These are phyloP conservation scores for Plasmodium yoelii DNA, from an alignment of 169 alveolate genomes.

Conservation along the genomic window DNA sequence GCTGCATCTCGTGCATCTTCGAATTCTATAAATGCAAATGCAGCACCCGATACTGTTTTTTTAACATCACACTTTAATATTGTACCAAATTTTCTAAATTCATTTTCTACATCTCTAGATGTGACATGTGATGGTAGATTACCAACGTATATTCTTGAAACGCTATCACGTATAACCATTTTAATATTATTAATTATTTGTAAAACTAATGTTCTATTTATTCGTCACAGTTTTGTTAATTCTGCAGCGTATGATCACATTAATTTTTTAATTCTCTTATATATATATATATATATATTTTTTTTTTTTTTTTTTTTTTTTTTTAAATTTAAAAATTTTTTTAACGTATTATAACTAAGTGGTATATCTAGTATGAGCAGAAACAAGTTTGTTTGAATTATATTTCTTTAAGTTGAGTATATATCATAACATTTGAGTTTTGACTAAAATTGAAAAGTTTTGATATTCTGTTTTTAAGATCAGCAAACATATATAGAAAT, in stretches of 20 bases:
- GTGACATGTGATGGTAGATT: slow-evolving; percentile 86
- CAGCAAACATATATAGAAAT: no score
- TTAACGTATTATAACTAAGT: no score
- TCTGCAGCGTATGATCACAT: no score
- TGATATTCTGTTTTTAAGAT: no score
- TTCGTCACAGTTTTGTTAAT: no score
- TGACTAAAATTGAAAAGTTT: no score
- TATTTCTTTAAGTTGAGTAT: no score
- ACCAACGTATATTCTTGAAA: slow-evolving; percentile 87
- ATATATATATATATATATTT: slow-evolving; percentile 1
- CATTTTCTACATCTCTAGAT: slow-evolving; percentile 87
- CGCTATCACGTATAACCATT: slow-evolving; percentile 77
- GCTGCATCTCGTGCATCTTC: slow-evolving; percentile 90
- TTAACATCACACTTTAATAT: slow-evolving; percentile 84
- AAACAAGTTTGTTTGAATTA: no score
- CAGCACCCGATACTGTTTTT: slow-evolving; percentile 84
- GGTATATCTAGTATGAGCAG: no score
- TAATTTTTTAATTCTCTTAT: neutral
- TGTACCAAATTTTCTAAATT: slow-evolving; percentile 87
- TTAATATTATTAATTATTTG: slow-evolving; percentile 7
- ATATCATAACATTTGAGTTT: no score
- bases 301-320: no score
- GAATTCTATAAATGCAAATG: slow-evolving; percentile 88
- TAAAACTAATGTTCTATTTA: neutral
- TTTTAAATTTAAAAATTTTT: no score